Evolutionary conservation across 495 filamentous ascomycete genomes (phyloP).

Genomic region (Penicilliopsis zonata): DNA sequence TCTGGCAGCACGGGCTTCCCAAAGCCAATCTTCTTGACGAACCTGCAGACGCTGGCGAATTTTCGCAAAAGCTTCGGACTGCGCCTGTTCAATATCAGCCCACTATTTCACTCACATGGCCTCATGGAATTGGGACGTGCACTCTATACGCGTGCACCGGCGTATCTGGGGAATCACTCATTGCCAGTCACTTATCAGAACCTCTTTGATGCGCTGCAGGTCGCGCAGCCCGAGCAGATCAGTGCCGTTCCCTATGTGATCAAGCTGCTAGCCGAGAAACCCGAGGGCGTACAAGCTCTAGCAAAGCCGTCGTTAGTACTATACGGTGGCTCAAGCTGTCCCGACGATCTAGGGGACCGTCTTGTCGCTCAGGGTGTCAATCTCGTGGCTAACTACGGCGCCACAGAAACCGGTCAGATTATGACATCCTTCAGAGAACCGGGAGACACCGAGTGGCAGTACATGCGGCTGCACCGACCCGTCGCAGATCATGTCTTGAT

Average conservation of each 20-base stretch:
- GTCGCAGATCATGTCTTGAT: slow-evolving; percentile 34
- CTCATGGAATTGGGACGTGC: slow-evolving; percentile 37
- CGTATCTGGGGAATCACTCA: slow-evolving; percentile 32
- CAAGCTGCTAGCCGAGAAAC: slow-evolving; percentile 33
- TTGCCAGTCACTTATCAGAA: slow-evolving; percentile 29
- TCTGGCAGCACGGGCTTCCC: slow-evolving; percentile 27
- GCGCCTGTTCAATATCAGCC: slow-evolving; percentile 37
- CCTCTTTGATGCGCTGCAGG: slow-evolving; percentile 24
- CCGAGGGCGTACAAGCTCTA: slow-evolving; percentile 25
- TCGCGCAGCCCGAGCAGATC: slow-evolving; percentile 26
- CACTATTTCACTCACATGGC: slow-evolving; percentile 40
- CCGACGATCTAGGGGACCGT: slow-evolving; percentile 36
- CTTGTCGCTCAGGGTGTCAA: slow-evolving; percentile 43
- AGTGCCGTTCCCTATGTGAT: slow-evolving; percentile 36
- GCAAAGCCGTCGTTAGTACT: slow-evolving; percentile 30
- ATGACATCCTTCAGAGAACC: slow-evolving; percentile 37
- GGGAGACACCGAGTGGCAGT: slow-evolving; percentile 55
- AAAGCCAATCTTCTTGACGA: slow-evolving; percentile 30
- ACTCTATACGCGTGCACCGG: slow-evolving; percentile 23
- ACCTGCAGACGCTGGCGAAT: slow-evolving; percentile 24
- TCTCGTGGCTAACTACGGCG: slow-evolving; percentile 38
- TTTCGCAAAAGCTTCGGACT: slow-evolving; percentile 26
- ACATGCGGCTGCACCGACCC: slow-evolving; percentile 34
- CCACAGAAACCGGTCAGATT: slow-evolving; percentile 43
- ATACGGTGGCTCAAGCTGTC: slow-evolving; percentile 34